phyloP scores from a whole-genome alignment of 163 green algal genomes.

The Trebouxia gelatinosa region DNA sequence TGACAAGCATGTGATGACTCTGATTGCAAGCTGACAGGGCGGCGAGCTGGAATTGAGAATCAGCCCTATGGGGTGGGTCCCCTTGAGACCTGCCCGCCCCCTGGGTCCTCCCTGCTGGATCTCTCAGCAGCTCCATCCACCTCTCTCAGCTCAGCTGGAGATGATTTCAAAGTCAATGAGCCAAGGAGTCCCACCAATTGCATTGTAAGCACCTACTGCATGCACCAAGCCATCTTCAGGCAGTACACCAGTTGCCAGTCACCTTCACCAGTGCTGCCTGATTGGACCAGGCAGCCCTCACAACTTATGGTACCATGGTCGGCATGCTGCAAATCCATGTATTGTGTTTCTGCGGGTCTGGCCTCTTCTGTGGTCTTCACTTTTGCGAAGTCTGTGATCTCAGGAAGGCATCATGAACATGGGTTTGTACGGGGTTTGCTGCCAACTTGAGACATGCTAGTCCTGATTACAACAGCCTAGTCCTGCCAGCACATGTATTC shows the following conservation, averaged over 20 bases:
- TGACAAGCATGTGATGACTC: too few relatives aligned
- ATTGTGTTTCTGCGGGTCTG: neutral
- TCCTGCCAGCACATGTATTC: too few relatives aligned
- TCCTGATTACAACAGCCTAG: too few relatives aligned
- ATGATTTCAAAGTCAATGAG: neutral
- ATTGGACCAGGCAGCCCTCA: neutral
- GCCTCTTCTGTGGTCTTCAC: neutral
- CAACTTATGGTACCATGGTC: neutral
- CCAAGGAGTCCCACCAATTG: neutral
- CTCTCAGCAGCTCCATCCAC: neutral
- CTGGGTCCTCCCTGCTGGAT: too few relatives aligned
- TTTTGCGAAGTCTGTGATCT: neutral
- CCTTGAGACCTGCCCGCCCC: slow-evolving; percentile 17
- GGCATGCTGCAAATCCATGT: neutral
- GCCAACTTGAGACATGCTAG: too few relatives aligned
- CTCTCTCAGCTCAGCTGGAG: neutral
- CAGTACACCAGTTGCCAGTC: neutral
- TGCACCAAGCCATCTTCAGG: neutral
- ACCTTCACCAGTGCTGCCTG: neutral
- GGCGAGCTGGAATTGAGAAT: neutral
- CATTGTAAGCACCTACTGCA: neutral
- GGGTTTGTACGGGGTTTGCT: too few relatives aligned
- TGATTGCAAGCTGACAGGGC: too few relatives aligned
- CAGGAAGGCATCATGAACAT: too few relatives aligned
- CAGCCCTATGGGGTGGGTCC: slow-evolving; percentile 27